Base-by-base conservation (phyloP, 805 yeast genomes). In the Nakazawaea populi region DNA sequence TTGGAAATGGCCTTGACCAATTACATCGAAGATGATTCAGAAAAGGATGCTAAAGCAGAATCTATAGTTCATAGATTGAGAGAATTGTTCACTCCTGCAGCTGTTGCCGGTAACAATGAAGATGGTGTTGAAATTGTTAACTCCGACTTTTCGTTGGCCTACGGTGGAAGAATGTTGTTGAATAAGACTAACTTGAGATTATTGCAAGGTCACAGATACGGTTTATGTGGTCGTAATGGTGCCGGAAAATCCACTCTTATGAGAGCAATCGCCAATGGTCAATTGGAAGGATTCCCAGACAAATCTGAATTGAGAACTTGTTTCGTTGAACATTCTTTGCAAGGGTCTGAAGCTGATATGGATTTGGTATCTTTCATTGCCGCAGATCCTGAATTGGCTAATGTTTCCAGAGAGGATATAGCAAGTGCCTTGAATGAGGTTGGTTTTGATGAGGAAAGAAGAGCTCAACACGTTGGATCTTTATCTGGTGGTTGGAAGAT, bases 401-500 rank as follows among this genome's bases (percentile, higher is more conserved):
- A 67, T 47, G 86, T 85, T 53, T 77, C 85, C 14, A 77, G 74
- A 53, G 85, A 79, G 6, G 92, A 86, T 50, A 89, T 92, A 63
- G 69, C 95, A 12, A 64, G 63, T 1, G 97, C 96, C 30, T 77
- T 92, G 54, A 82, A 73, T 44, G 81, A 80, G 47, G 98, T 92
- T 68, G 98, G 98, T 2, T 92, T 92, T 69, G 85, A 94, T 58
- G 94, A 86, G 51, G 92, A 85, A 64, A 83, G 97, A 74, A 80
- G 96, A 67, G 79, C 80, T 32, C 97, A 91, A 72, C 80, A 88
- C 44, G 97, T 94, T 52, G 97, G 97, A 39, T 88, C 97, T 1
- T 75, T 92, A 53, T 89, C 97, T 42, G 99, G 99, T 70, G 99
- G 99, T 69, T 92, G 99, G 99, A 94, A 94, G 73, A 92, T 92